These are phyloP conservation scores for Aspergillus fumigatus DNA, from an alignment of 2,329 filamentous ascomycete species.

Conservation along the genomic window DNA sequence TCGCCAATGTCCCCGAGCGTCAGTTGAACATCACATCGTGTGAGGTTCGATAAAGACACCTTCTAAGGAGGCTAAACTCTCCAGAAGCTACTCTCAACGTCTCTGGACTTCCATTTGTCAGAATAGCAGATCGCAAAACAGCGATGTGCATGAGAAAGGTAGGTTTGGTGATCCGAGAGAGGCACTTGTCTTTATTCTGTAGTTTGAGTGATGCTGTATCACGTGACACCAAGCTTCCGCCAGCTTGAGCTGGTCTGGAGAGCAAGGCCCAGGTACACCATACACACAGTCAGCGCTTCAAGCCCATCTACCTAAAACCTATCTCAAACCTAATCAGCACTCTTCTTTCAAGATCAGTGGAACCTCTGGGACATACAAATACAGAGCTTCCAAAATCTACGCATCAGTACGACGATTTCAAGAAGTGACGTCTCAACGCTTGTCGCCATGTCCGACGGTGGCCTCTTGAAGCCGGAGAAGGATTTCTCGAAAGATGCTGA, in stretches of 20 bases:
- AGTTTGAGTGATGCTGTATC: slow-evolving; percentile 7
- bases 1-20: not conserved
- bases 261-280: not conserved
- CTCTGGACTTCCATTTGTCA: not conserved
- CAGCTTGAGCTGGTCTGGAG: slow-evolving; percentile 21
- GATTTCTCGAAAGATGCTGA: slow-evolving; percentile 97
- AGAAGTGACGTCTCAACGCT: slow-evolving; percentile 13
- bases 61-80: not conserved
- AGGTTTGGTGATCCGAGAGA: not conserved
- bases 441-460: slow-evolving; percentile 71
- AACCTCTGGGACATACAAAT: not conserved
- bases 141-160: not conserved
- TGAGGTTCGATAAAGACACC: not conserved
- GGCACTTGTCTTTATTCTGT: not conserved
- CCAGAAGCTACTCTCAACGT: not conserved
- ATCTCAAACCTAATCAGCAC: slow-evolving; percentile 2
- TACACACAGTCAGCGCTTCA: not conserved
- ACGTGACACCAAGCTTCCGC: slow-evolving; percentile 29
- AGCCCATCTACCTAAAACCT: slow-evolving; percentile 6
- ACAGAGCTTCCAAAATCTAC: slow-evolving; percentile 2
- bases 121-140: not conserved
- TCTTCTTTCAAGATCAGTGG: slow-evolving; percentile 2
- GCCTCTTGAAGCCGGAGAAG: slow-evolving; percentile 87
- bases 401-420: slow-evolving; percentile 5
- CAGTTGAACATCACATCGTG: not conserved